Evolutionary conservation across 495 filamentous ascomycete genomes (phyloP), one percentile per base, ranked within the genome.

Genomic region (Aspergillus avenaceus): DNA sequence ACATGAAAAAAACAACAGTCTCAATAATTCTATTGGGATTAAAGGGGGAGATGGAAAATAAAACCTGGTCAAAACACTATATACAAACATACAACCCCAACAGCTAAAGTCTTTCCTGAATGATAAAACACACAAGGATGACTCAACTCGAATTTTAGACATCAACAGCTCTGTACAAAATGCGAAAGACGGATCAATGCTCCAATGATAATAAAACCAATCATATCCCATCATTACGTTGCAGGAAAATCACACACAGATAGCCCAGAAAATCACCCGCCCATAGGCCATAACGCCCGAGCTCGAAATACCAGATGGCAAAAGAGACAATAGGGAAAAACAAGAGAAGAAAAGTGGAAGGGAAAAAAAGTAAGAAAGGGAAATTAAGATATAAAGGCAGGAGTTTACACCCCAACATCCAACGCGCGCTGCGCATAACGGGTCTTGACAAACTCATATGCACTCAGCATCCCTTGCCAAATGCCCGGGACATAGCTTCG

Each of bases 401-500:
- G 29, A 53, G 29, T 47, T 55, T 68, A 75, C 51, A 60, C 56
- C 32, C 63, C 63, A 41, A 62, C 44, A 54, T 65, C 63, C 61
- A 71, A 55, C 59, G 70, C 67, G 53, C 65, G 71, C 58, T 67
- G 64, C 61, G 70, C 63, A 54, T 65, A 69, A 45, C 68, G 73
- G 47, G 71, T 58, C 47, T 66, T 71, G 27, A 74, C 62, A 60
- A 75, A 77, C 50, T 70, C 67, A 59, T 68, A 70, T 32, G 62
- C 65, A 45, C 65, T 67, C 44, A 69, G 75, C 44, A 76, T 62
- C 41, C 63, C 69, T 54, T 69, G 69, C 69, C 72, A 74, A 41
- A 81, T 63, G 36, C 72, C 74, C 12, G 83, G 82, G 12, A 80
- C 74, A 49, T 78, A 78, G 60, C 77, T 85, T 53, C 73, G 75